A percentile compares a stretch with the other conserved stretches of the same genome.
Evolutionary conservation across 352 stramenopile genomes (phyloP).

Genomic region (Phytopythium litorale): DNA sequence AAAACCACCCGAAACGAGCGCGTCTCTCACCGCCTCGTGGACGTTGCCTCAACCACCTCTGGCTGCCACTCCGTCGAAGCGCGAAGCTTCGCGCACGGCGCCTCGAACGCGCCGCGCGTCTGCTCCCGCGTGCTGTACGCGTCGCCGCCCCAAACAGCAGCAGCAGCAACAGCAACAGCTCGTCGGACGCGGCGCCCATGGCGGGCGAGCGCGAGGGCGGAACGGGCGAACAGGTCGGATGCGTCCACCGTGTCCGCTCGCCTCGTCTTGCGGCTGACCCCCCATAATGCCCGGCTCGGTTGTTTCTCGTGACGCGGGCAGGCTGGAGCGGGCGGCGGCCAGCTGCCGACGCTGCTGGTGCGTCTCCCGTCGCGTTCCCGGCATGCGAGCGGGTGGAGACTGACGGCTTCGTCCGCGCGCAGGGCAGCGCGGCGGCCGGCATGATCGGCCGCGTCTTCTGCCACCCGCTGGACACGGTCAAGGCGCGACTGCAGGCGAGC

Average conservation of each 20-base stretch:
- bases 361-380: not conserved
- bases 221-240: not conserved
- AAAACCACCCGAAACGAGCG: not conserved
- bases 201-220: not conserved
- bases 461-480: constrained; percentile 92
- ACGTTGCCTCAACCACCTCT: not conserved
- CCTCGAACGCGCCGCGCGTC: not conserved
- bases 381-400: not conserved
- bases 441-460: constrained; percentile 86
- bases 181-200: not conserved
- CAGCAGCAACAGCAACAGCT: no score
- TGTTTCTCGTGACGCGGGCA: not conserved
- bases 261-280: not conserved
- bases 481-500: constrained; percentile 71
- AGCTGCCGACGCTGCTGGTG: constrained; percentile 63
- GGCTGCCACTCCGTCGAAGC: not conserved
- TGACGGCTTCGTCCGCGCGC: not conserved
- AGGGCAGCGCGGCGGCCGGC: constrained; percentile 79
- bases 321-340: constrained; percentile 2
- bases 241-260: not conserved
- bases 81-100: not conserved
- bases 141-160: no score
- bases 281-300: no score
- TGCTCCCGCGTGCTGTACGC: no score
- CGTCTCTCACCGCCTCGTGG: not conserved